These are phyloP conservation scores for Hirsutella minnesotensis DNA, from an alignment of 2,329 filamentous ascomycete species.

Conservation along the genomic window DNA sequence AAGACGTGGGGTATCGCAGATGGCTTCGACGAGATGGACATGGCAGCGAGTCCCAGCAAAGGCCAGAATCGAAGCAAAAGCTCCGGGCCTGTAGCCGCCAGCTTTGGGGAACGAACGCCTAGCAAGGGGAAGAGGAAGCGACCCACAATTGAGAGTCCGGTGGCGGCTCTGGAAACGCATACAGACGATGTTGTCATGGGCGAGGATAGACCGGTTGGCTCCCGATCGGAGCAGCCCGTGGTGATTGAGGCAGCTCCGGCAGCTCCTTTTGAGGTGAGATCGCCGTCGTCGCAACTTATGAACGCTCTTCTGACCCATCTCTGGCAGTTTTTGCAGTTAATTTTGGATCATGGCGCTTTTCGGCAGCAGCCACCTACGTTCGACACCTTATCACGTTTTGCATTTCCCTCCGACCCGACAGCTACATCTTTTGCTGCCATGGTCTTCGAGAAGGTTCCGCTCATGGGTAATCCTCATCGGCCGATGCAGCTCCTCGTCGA, in stretches of 20 bases:
- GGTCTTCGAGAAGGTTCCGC: conserved; percentile 55
- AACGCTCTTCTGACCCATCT: neutral
- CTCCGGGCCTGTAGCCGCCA: conserved; percentile 28
- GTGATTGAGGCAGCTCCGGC: conserved; percentile 13
- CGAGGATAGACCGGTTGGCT: conserved; percentile 13
- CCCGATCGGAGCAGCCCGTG: conserved; percentile 8
- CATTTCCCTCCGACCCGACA: conserved; percentile 49
- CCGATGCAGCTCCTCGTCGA: conserved; percentile 47
- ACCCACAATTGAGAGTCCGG: conserved; percentile 51
- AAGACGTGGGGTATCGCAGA: conserved; percentile 53
- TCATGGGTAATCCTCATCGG: conserved; percentile 35
- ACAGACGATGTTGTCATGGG: conserved; percentile 27
- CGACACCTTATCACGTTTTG: conserved; percentile 52
- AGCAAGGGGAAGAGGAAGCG: conserved; percentile 62
- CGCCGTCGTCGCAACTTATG: neutral
- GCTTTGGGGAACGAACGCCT: conserved; percentile 44
- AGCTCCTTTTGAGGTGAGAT: conserved; percentile 32
- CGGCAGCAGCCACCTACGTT: conserved; percentile 49
- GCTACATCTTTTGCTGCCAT: conserved; percentile 51
- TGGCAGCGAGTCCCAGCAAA: conserved; percentile 41
- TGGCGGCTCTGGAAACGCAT: conserved; percentile 44
- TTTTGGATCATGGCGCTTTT: conserved; percentile 49
- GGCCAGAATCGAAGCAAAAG: conserved; percentile 28
- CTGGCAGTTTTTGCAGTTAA: conserved; percentile 45
- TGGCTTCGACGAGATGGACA: conserved; percentile 62